Base-by-base conservation (phyloP, 164 flowering plant species). In the Santalum album region DNA sequence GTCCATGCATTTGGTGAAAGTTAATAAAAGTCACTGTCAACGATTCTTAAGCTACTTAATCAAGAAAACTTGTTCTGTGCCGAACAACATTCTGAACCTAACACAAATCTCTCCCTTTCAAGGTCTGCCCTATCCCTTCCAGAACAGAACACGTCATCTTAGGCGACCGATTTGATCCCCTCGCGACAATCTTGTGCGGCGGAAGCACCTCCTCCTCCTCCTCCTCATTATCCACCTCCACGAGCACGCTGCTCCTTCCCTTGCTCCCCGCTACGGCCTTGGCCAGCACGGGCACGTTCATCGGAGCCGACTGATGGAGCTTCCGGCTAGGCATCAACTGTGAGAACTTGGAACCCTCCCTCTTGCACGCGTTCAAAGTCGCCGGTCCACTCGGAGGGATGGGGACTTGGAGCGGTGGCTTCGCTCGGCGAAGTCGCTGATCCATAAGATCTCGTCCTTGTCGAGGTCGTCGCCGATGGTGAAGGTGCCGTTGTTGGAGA, bases 21-120 rank as follows among this genome's bases (percentile, higher is more conserved):
- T n/a, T n/a, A n/a, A n/a, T n/a, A n/a, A n/a, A n/a, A n/a, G n/a
- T n/a, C n/a, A n/a, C n/a, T n/a, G n/a, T n/a, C n/a, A n/a, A n/a
- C n/a, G n/a, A n/a, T n/a, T n/a, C n/a, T n/a, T n/a, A n/a, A n/a
- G n/a, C n/a, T n/a, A n/a, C 26, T 75, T 56, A 72, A 70, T 75
- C 79, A 32, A 72, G 53, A 55, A 75, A 75, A 64, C 83, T 80
- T 39, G 80, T 75, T 53, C 51, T 68, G 18, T 74, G 63, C 56
- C 51, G 73, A 18, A 78, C 67, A 1, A 78, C 80, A 47, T 75
- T 71, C 42, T 80, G 67, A 53, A 78, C 83, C 69, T 60, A 76
- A 38, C 78, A 61, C 15, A 78, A 65, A 67, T 78, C 83, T 47
- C 78, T 70, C 50, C 83, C 83, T 40, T 78, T 78, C 23, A 75